These are phyloP conservation scores for Golubevia sp. DNA, from an alignment of 1,284 basidiomycete genomes.

Conservation along the genomic window DNA sequence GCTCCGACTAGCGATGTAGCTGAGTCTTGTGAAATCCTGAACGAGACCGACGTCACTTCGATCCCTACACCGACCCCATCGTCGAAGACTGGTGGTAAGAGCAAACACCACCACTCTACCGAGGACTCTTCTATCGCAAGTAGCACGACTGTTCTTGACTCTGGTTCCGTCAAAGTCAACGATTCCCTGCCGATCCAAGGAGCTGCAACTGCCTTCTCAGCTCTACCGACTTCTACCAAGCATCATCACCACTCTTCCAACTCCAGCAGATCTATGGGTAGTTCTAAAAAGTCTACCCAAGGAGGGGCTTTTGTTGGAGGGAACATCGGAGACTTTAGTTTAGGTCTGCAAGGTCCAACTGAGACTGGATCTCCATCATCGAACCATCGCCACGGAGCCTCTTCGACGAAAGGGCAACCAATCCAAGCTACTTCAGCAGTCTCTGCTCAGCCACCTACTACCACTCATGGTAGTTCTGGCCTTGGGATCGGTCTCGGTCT, in stretches of 20 bases:
- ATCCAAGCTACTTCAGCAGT: background rate
- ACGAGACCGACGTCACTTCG: too few relatives aligned
- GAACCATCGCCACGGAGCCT: background rate
- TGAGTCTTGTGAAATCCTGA: background rate
- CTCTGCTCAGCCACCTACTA: background rate
- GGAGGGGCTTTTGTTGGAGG: background rate
- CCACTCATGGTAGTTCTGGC: background rate
- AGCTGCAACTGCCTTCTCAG: background rate
- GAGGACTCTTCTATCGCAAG: too few relatives aligned
- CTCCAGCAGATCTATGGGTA: background rate
- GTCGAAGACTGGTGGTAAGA: too few relatives aligned
- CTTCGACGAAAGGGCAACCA: too few relatives aligned
- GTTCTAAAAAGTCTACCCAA: background rate
- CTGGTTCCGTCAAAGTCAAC: background rate
- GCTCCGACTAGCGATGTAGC: background rate
- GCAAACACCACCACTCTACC: too few relatives aligned
- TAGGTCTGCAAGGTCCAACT: background rate
- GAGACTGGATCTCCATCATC: background rate
- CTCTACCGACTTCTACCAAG: background rate
- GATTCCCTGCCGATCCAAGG: background rate
- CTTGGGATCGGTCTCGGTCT: background rate
- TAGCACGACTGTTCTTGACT: too few relatives aligned
- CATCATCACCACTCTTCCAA: background rate
- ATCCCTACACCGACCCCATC: too few relatives aligned
- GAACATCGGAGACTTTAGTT: background rate